A percentile compares a stretch with the other conserved stretches of the same genome.
phyloP scores from a whole-genome alignment of 2,329 filamentous ascomycete species.

The Sporothrix curviconia region DNA sequence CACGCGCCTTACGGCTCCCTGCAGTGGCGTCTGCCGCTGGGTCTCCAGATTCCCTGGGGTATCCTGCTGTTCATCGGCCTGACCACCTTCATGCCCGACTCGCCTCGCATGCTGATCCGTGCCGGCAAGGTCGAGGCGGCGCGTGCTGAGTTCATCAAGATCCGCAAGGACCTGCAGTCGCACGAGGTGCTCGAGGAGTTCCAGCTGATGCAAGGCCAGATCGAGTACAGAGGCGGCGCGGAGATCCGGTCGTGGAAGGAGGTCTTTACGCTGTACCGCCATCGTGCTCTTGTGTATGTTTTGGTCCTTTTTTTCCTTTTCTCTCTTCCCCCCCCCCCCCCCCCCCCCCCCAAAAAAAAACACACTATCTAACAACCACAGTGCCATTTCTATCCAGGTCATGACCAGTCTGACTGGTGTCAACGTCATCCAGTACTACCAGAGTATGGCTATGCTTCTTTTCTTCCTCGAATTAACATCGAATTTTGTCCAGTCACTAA shows the following conservation, averaged over 20 bases:
- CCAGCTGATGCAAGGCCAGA: slow-evolving; percentile 45
- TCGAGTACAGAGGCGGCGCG: slow-evolving; percentile 52
- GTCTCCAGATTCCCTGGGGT: slow-evolving; percentile 50
- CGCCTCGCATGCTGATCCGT: slow-evolving; percentile 45
- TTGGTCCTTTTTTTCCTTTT: not conserved
- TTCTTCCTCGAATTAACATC: not conserved
- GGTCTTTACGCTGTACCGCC: slow-evolving; percentile 45
- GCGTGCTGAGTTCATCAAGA: slow-evolving; percentile 39
- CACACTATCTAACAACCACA: slow-evolving; percentile 22
- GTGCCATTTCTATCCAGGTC: slow-evolving; percentile 48
- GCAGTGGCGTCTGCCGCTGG: slow-evolving; percentile 50
- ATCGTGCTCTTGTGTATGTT: slow-evolving; percentile 42
- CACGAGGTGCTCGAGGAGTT: slow-evolving; percentile 45
- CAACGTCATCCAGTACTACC: slow-evolving; percentile 42
- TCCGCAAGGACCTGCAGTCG: slow-evolving; percentile 38
- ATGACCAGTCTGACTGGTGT: slow-evolving; percentile 52
- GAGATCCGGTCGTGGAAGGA: slow-evolving; percentile 47
- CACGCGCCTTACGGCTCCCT: slow-evolving; percentile 45
- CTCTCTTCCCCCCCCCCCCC: too few relatives aligned
- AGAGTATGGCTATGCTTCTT: not conserved
- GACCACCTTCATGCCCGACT: slow-evolving; percentile 49
- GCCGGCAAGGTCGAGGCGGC: slow-evolving; percentile 43
- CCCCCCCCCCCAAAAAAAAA: too few relatives aligned
- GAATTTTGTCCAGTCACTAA: too few relatives aligned
- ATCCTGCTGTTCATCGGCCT: slow-evolving; percentile 46